Base-by-base conservation (phyloP, 1,284 basidiomycete genomes). In the Peniophora sp. region DNA sequence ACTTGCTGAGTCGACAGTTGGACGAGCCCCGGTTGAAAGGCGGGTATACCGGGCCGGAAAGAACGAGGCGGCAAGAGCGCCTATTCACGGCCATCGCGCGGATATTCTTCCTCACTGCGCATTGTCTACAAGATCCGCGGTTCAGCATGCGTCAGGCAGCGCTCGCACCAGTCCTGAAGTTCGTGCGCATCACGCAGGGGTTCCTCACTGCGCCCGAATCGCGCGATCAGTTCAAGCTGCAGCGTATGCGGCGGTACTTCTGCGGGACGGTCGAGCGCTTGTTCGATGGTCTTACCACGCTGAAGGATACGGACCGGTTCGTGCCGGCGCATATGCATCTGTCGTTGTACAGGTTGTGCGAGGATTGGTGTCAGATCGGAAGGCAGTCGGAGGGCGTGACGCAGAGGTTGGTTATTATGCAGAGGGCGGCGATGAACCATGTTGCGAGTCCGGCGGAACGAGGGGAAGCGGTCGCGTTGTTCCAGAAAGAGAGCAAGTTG, bases 301-400 rank as follows among this genome's bases (percentile, higher is more conserved):
- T 91, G 24, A 84, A 81, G 51, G 81, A 87, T 54, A 82, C 83
- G 2, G 90, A 92, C 52, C 74, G 84, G 1, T 91, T 90, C 63
- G 82, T 92, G 50, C 82, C 88, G 3, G 72, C 79, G 8, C 81
- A 90, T 50, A 83, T 85, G 67, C 84, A 92, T 58, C 73, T 93
- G 8, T 79, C 84, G 8, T 71, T 97, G 47, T 97, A 92, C 67
- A 80, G 86, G 44, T 72, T 93, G 41, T 95, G 93, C 60, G 89
- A 93, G 64, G 93, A 96, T 58, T 97, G 95, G 95, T 96, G 94
- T 64, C 84, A 89, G 58, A 77, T 90, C 50, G 92, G 90, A 6
- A 79, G 83, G 46, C 81, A 91, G 58, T 79, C 82, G 1, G 90
- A 92, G 54, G 71, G 74, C 14, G 81, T 84, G 23, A 88, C 84